Percentiles rank a stretch among this genome's conserved stretches.
These are phyloP conservation scores for Diphasiastrum complanatum DNA, from an alignment of 83 land plant genomes.

Conservation along the genomic window DNA sequence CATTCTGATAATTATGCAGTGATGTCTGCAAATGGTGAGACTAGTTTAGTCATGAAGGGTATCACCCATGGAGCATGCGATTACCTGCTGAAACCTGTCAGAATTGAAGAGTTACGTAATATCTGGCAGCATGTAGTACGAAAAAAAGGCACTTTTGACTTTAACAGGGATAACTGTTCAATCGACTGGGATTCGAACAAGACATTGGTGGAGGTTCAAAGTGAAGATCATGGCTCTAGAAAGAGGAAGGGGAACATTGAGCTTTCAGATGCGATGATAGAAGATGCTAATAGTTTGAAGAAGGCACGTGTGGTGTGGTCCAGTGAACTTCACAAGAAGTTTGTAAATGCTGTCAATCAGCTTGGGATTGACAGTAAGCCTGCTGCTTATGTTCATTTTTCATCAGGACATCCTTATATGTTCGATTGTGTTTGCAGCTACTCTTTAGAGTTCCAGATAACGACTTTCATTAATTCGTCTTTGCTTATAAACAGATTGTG, in stretches of 20 bases:
- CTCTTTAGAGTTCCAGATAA: too few relatives aligned
- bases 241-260: too few relatives aligned
- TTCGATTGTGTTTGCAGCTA: too few relatives aligned
- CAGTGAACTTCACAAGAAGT: not conserved
- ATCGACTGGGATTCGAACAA: not conserved
- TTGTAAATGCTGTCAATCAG: conserved; percentile 2
- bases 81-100: not conserved
- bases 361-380: conserved; percentile 9
- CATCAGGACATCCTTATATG: too few relatives aligned
- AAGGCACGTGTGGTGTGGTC: conserved; percentile 11
- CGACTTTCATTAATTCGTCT: too few relatives aligned
- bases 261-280: not conserved
- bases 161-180: not conserved
- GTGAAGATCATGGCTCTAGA: not conserved
- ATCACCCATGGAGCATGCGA: conserved; percentile 5
- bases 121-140: not conserved
- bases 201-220: not conserved
- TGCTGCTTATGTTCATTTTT: too few relatives aligned
- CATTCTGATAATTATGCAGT: not conserved
- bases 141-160: not conserved
- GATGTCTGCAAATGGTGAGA: conserved; percentile 2
- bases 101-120: not conserved
- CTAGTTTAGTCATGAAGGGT: not conserved
- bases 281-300: not conserved
- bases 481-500: too few relatives aligned